Conservation (phyloP, 2,329 filamentous ascomycete species). For the Diaporthe caulivora region DNA sequence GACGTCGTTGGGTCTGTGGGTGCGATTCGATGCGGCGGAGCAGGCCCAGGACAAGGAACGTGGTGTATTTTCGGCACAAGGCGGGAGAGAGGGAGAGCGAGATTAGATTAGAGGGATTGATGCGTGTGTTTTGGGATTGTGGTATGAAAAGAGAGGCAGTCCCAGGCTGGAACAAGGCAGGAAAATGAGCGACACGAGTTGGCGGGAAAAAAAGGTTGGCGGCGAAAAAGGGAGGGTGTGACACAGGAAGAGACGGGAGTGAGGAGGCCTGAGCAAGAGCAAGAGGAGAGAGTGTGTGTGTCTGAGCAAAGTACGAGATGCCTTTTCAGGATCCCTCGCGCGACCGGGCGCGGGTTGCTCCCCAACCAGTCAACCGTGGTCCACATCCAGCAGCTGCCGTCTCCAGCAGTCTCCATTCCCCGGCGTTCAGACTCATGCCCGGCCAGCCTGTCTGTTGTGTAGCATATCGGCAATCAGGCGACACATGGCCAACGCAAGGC, state of each 20-base stretch:
- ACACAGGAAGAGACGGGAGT: conserved; percentile 12
- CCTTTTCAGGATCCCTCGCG: conserved; percentile 29
- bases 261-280: conserved; percentile 30
- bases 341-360: not conserved
- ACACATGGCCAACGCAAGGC: not conserved
- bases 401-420: not conserved
- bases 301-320: conserved; percentile 28
- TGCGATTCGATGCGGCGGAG: conserved; percentile 16
- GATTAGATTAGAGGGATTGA: conserved; percentile 7
- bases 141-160: conserved; percentile 27
- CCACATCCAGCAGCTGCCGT: no score
- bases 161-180: conserved; percentile 3
- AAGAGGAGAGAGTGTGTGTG: not conserved
- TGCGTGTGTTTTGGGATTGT: not conserved
- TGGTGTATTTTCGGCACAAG: not conserved
- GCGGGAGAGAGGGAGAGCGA: not conserved
- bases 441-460: conserved; percentile 20
- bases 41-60: not conserved
- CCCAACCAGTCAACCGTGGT: not conserved
- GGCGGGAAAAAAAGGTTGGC: conserved; percentile 17
- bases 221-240: conserved; percentile 34
- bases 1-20: not conserved
- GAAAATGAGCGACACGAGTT: conserved; percentile 31
- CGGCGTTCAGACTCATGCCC: not conserved
- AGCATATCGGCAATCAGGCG: not conserved